Conservation (phyloP, 148 eudicot species). For the Chenopodium album region DNA sequence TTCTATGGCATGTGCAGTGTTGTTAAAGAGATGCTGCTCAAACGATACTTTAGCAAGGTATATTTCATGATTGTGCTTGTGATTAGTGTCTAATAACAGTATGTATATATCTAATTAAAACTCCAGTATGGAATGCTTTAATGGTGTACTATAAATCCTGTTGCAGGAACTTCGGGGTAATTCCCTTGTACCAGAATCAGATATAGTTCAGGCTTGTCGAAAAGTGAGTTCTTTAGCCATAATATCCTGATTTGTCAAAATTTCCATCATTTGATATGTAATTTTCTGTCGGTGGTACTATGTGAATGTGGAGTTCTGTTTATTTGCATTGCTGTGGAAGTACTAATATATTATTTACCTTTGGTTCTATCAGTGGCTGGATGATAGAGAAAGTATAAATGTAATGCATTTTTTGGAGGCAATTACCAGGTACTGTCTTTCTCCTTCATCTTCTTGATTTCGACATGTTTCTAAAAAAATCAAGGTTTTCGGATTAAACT, state of each 20-base stretch:
- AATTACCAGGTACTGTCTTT: slow-evolving; percentile 58
- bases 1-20: slow-evolving; percentile 85
- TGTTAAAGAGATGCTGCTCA: slow-evolving; percentile 81
- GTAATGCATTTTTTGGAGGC: slow-evolving; percentile 81
- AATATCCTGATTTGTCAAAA: background rate
- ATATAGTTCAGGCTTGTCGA: slow-evolving; percentile 69
- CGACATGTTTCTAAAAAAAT: slow-evolving; percentile 1
- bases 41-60: slow-evolving; percentile 93
- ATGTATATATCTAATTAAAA: background rate
- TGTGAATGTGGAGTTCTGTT: background rate
- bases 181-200: slow-evolving; percentile 66
- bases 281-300: background rate
- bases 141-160: slow-evolving; percentile 13
- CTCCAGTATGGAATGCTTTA: background rate
- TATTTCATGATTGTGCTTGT: slow-evolving; percentile 9
- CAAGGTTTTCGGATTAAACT: background rate
- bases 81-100: background rate
- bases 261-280: background rate
- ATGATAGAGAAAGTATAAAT: slow-evolving; percentile 68
- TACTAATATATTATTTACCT: background rate
- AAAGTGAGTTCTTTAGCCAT: slow-evolving; percentile 49
- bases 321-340: background rate
- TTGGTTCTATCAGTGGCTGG: slow-evolving; percentile 52
- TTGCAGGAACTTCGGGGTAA: slow-evolving; percentile 73
- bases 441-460: background rate